Evolutionary conservation across 805 yeast genomes (phyloP).

Genomic region (Cyberlindnera amylophila): DNA sequence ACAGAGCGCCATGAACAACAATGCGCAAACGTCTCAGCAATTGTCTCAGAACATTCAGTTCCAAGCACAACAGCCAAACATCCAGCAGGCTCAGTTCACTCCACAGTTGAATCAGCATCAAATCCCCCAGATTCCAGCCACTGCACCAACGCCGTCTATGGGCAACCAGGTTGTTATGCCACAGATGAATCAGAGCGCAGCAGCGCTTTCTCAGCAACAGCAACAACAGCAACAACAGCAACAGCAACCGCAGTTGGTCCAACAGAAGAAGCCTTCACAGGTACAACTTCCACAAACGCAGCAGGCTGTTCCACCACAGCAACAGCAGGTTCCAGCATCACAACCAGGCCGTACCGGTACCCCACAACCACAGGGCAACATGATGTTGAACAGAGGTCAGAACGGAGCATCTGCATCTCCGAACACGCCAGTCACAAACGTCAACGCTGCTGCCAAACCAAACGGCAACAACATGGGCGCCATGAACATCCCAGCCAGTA

Average conservation of each 20-base stretch:
- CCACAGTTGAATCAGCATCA: constrained; percentile 16
- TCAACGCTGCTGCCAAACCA: constrained; percentile 46
- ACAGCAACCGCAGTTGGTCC: constrained; percentile 5
- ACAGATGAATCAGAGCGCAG: background rate
- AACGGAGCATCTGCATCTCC: constrained; percentile 27
- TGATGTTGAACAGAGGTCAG: constrained; percentile 9
- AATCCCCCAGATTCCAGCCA: background rate
- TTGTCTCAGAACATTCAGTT: constrained; percentile 13
- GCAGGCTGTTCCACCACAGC: constrained; percentile 6
- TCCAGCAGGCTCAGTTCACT: constrained; percentile 16
- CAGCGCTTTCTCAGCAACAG: constrained; percentile 1
- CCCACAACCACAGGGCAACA: constrained; percentile 19
- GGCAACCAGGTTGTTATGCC: background rate
- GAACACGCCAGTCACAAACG: constrained; percentile 41
- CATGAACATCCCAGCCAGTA: constrained; percentile 26
- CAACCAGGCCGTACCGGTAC: constrained; percentile 22
- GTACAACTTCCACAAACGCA: background rate
- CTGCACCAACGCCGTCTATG: background rate
- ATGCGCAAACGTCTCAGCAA: constrained; percentile 15
- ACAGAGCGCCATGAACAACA: constrained; percentile 24
- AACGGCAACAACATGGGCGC: constrained; percentile 26
- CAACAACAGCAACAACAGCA: constrained; percentile 16
- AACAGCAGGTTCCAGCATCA: constrained; percentile 9
- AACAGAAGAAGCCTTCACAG: constrained; percentile 12
- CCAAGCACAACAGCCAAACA: constrained; percentile 8